Percentiles rank a stretch among this genome's conserved stretches.
Conservation (phyloP, 2,329 filamentous ascomycete species). For the Trichophaea hybrida region DNA sequence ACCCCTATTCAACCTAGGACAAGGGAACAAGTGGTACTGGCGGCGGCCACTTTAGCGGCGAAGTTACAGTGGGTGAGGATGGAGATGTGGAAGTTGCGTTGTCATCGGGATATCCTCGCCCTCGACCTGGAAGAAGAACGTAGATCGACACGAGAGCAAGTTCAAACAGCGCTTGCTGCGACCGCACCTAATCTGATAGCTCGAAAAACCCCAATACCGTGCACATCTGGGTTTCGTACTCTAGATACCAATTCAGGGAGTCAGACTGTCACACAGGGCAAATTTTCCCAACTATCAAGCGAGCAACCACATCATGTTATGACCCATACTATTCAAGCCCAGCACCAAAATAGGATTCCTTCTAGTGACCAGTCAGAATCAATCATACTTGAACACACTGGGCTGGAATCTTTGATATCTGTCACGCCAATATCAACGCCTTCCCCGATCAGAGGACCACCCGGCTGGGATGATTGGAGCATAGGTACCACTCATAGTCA, state of each 20-base stretch:
- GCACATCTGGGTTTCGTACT: slow-evolving; percentile 17
- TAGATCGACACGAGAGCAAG: slow-evolving; percentile 23
- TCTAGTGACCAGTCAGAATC: not conserved
- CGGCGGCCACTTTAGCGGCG: slow-evolving; percentile 69
- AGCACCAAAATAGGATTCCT: slow-evolving; percentile 14
- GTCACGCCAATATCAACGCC: slow-evolving; percentile 15
- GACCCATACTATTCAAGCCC: slow-evolving; percentile 1
- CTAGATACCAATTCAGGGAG: slow-evolving; percentile 4
- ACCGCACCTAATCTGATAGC: slow-evolving; percentile 15
- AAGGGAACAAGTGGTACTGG: slow-evolving; percentile 69
- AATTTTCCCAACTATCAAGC: slow-evolving; percentile 12
- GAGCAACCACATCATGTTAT: slow-evolving; percentile 11
- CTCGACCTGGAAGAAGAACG: slow-evolving; percentile 74
- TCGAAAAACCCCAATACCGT: slow-evolving; percentile 21
- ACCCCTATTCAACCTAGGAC: slow-evolving; percentile 86
- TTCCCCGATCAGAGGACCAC: slow-evolving; percentile 10
- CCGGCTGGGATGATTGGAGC: slow-evolving; percentile 14
- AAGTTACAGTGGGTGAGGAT: slow-evolving; percentile 89
- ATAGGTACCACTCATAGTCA: slow-evolving; percentile 19
- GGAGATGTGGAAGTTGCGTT: slow-evolving; percentile 83
- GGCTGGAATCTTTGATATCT: slow-evolving; percentile 16
- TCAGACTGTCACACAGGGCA: slow-evolving; percentile 18
- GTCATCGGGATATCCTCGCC: slow-evolving; percentile 74
- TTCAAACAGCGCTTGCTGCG: slow-evolving; percentile 17
- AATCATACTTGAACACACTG: not conserved